Conservation (phyloP, 371 early-diverging fungal genomes). For the Fennellomyces sp. region DNA sequence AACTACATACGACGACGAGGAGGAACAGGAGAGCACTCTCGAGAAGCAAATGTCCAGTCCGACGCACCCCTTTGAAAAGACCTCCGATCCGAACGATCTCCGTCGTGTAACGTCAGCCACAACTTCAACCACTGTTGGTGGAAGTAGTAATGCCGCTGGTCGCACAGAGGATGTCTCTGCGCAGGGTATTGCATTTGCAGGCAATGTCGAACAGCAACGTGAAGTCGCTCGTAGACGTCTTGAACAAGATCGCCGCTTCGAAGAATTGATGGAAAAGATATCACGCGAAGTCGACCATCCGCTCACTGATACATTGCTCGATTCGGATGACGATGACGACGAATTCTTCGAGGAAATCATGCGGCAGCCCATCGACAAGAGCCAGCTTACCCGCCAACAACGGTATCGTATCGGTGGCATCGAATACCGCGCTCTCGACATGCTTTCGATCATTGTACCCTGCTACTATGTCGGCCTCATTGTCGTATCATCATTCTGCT, state of each 20-base stretch:
- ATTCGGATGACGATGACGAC: conserved; percentile 23
- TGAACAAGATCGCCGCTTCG: conserved; percentile 35
- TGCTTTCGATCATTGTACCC: conserved; percentile 37
- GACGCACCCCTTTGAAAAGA: conserved; percentile 10
- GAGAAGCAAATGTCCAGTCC: conserved; percentile 8
- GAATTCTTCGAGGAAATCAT: conserved; percentile 30
- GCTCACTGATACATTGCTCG: conserved; percentile 6
- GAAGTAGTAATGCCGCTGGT: neutral
- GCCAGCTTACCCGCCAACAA: conserved; percentile 46
- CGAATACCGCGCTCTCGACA: conserved; percentile 48
- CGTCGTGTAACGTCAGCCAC: conserved; percentile 8
- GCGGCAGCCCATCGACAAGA: conserved; percentile 44
- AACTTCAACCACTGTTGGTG: neutral
- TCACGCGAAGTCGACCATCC: neutral
- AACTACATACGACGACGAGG: neutral
- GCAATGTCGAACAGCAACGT: conserved; percentile 41
- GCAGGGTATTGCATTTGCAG: conserved; percentile 47
- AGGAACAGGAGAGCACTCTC: neutral
- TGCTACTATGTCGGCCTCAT: conserved; percentile 37
- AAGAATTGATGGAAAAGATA: conserved; percentile 28
- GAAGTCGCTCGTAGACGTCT: conserved; percentile 38
- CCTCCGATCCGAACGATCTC: conserved; percentile 1
- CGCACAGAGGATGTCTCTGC: conserved; percentile 5
- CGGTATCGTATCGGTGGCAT: conserved; percentile 48
- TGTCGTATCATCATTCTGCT: conserved; percentile 27